Evolutionary conservation across 345 rosid species (phyloP).

Genomic region (Camelina neglecta): DNA sequence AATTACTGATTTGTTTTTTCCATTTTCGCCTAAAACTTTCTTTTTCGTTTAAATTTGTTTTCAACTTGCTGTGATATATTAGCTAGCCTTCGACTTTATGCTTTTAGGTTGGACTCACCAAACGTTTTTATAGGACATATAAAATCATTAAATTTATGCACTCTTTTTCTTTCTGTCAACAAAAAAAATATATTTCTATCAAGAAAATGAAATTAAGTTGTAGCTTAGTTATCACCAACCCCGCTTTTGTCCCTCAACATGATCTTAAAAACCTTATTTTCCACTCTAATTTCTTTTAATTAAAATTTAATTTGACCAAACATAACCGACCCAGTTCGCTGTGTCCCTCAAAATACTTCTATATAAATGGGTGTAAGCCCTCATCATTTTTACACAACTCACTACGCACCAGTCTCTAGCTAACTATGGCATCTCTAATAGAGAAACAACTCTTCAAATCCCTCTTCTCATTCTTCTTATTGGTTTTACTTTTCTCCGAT

Average conservation of each 20-base stretch:
- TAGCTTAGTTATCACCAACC: constrained; percentile 36
- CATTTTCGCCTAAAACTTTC: constrained; percentile 6
- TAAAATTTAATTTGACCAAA: background rate
- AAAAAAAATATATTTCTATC: background rate
- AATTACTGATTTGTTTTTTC: background rate
- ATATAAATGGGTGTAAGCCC: constrained; percentile 21
- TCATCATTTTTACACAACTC: constrained; percentile 24
- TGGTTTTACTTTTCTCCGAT: constrained; percentile 40
- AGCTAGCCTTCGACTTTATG: constrained; percentile 34
- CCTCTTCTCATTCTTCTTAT: constrained; percentile 33
- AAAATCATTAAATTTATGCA: background rate
- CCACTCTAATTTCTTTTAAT: constrained; percentile 11
- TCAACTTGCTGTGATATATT: constrained; percentile 12
- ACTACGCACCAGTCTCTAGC: constrained; percentile 24
- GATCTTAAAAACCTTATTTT: constrained; percentile 12
- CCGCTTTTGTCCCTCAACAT: constrained; percentile 3
- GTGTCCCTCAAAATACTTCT: constrained; percentile 24
- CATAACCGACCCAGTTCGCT: constrained; percentile 37
- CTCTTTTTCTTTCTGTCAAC: background rate
- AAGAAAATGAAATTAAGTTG: constrained; percentile 23
- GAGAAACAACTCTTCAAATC: constrained; percentile 33
- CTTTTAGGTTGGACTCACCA: constrained; percentile 39
- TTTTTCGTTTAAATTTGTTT: constrained; percentile 7
- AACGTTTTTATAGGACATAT: constrained; percentile 12
- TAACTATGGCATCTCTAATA: constrained; percentile 32